phyloP scores from a whole-genome alignment of 1,284 basidiomycete species.

The Exobasidium cylindrosporum region DNA sequence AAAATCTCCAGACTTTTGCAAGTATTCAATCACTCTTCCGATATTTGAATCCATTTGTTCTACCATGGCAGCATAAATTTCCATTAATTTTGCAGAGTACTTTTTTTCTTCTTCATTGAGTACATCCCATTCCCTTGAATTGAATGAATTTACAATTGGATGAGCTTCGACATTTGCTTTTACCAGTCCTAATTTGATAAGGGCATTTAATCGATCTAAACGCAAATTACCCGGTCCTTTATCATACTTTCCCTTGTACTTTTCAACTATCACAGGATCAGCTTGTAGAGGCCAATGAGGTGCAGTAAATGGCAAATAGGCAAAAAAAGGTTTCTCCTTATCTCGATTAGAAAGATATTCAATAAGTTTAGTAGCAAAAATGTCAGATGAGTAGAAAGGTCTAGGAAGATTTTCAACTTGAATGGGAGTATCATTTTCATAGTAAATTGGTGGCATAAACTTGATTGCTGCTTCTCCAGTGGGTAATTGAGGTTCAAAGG shows the following conservation, averaged over 20 bases:
- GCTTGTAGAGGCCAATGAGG: conserved; percentile 39
- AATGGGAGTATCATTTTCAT: conserved; percentile 18
- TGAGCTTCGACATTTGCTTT: conserved; percentile 18
- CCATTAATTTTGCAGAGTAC: conserved; percentile 43
- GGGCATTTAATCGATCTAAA: conserved; percentile 30
- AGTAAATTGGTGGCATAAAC: conserved; percentile 23
- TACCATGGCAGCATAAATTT: conserved; percentile 55
- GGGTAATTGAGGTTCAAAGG: not conserved
- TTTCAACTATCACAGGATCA: conserved; percentile 26
- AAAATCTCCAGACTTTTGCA: conserved; percentile 31
- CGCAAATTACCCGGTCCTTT: conserved; percentile 48
- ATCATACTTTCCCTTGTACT: conserved; percentile 48
- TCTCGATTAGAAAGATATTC: conserved; percentile 8
- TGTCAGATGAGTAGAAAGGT: conserved; percentile 32
- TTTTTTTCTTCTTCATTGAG: conserved; percentile 27
- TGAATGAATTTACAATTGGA: not conserved
- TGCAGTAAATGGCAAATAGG: conserved; percentile 34
- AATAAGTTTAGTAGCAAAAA: conserved; percentile 27
- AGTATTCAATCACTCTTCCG: conserved; percentile 35
- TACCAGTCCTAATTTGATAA: conserved; percentile 39
- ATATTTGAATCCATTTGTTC: conserved; percentile 51
- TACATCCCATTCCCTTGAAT: not conserved
- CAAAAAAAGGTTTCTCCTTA: conserved; percentile 27
- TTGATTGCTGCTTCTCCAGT: conserved; percentile 35
- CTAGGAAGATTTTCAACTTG: conserved; percentile 14